A percentile compares a stretch with the other conserved stretches of the same genome.
Evolutionary conservation across 768 basidiomycete species (phyloP).

Genomic region (Suillus alpinus): DNA sequence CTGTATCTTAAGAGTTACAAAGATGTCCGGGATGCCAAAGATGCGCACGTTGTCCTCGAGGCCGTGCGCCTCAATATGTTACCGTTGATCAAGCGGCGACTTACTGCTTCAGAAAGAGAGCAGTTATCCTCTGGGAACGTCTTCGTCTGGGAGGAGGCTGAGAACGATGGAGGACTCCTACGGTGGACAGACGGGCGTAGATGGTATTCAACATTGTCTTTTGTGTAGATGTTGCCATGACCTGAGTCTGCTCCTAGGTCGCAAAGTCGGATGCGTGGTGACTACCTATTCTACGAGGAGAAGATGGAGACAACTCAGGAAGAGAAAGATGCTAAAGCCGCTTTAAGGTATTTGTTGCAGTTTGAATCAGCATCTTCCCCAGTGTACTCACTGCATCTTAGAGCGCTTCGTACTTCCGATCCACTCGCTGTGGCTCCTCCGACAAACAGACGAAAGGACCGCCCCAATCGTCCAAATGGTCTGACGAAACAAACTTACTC

Average conservation of each 20-base stretch:
- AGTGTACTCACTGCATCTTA: conserved; percentile 21
- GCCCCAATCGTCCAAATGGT: conserved; percentile 77
- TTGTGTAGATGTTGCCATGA: neutral
- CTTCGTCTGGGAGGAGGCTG: conserved; percentile 86
- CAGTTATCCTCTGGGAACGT: conserved; percentile 70
- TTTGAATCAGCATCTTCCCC: conserved; percentile 7
- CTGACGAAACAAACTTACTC: conserved; percentile 86
- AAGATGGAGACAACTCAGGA: conserved; percentile 79
- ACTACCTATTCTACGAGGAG: conserved; percentile 82
- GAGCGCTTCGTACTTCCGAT: conserved; percentile 59
- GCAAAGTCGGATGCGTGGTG: conserved; percentile 80
- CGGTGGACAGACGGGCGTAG: conserved; percentile 82
- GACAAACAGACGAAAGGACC: conserved; percentile 68
- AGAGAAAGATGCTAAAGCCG: conserved; percentile 76
- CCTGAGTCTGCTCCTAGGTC: conserved; percentile 48
- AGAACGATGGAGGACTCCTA: conserved; percentile 61
- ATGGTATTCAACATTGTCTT: conserved; percentile 45
- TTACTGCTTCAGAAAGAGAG: conserved; percentile 69
- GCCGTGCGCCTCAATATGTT: conserved; percentile 70
- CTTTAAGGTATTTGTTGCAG: conserved; percentile 53
- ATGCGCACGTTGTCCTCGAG: conserved; percentile 74
- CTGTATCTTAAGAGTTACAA: conserved; percentile 3
- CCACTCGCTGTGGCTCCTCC: conserved; percentile 56
- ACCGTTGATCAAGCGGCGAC: conserved; percentile 67
- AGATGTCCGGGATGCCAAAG: conserved; percentile 80